Conservation (phyloP, 495 filamentous ascomycete genomes). For the Penicillium bovifimosum region DNA sequence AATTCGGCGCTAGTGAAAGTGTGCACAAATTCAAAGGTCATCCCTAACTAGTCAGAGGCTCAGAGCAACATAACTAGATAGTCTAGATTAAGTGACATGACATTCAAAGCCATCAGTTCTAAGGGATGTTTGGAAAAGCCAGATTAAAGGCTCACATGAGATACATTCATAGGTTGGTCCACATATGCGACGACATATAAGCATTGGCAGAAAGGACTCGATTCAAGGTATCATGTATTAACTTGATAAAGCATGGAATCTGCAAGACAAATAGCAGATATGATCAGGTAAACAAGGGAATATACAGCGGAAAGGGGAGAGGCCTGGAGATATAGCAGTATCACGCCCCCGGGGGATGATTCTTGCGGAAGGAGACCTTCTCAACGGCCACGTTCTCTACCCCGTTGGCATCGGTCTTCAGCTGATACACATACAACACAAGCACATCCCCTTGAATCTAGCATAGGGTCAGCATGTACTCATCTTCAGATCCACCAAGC, state of each 20-base stretch:
- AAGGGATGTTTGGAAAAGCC: background rate
- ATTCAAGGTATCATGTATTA: slow-evolving; percentile 19
- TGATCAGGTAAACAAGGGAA: slow-evolving; percentile 19
- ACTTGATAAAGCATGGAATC: slow-evolving; percentile 11
- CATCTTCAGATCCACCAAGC: too few relatives aligned
- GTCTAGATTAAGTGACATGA: too few relatives aligned
- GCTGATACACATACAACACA: slow-evolving; percentile 95
- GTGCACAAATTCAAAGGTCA: too few relatives aligned
- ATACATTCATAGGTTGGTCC: background rate
- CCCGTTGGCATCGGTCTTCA: slow-evolving; percentile 83
- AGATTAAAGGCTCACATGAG: background rate
- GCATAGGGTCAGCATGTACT: background rate
- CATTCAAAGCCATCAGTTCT: too few relatives aligned
- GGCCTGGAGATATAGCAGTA: background rate
- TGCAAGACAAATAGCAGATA: slow-evolving; percentile 13
- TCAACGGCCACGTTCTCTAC: slow-evolving; percentile 91
- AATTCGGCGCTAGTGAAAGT: too few relatives aligned
- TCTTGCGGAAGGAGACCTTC: slow-evolving; percentile 96
- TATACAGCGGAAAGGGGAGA: slow-evolving; percentile 24
- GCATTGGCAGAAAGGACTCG: background rate
- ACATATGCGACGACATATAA: background rate
- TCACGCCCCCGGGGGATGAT: slow-evolving; percentile 38
- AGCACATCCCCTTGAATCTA: slow-evolving; percentile 97
- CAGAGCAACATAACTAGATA: too few relatives aligned
- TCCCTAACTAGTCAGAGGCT: too few relatives aligned